A percentile compares a stretch with the other conserved stretches of the same genome.
Evolutionary conservation across 1,284 basidiomycete genomes (phyloP).

Genomic region (Schizophyllum amplum): DNA sequence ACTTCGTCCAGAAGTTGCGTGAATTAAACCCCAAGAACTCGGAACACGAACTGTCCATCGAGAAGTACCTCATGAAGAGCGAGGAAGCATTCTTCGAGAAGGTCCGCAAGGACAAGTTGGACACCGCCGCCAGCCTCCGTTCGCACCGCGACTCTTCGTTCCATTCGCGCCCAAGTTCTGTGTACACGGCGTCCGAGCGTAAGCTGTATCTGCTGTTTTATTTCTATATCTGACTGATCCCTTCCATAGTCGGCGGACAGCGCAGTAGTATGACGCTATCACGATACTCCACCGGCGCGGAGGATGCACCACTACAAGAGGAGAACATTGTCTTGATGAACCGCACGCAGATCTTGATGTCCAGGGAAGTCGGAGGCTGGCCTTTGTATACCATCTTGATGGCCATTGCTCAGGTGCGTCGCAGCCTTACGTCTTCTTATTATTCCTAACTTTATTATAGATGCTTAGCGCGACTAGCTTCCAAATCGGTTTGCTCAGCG

Average conservation of each 20-base stretch:
- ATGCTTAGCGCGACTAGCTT: slow-evolving; percentile 86
- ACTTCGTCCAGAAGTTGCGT: slow-evolving; percentile 81
- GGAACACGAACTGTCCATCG: slow-evolving; percentile 82
- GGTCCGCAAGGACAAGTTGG: slow-evolving; percentile 78
- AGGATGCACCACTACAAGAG: slow-evolving; percentile 35
- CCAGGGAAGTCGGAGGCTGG: slow-evolving; percentile 72
- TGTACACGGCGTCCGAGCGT: slow-evolving; percentile 72
- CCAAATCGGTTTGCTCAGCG: slow-evolving; percentile 83
- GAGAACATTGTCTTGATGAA: slow-evolving; percentile 66
- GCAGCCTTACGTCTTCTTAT: slow-evolving; percentile 15
- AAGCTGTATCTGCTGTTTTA: slow-evolving; percentile 20
- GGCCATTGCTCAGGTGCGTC: slow-evolving; percentile 63
- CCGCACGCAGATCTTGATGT: slow-evolving; percentile 70
- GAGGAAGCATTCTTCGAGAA: slow-evolving; percentile 88
- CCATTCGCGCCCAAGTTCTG: slow-evolving; percentile 58
- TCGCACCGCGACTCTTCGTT: slow-evolving; percentile 80
- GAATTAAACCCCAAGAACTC: slow-evolving; percentile 77
- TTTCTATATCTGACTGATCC: not conserved
- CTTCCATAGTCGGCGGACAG: slow-evolving; percentile 24
- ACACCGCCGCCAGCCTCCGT: slow-evolving; percentile 64
- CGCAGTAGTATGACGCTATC: slow-evolving; percentile 33
- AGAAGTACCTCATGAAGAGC: slow-evolving; percentile 80
- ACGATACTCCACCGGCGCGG: slow-evolving; percentile 37
- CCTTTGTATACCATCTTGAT: slow-evolving; percentile 85
- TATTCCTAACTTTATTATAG: slow-evolving; percentile 23